Conservation (phyloP, 768 basidiomycete species). For the Lactarius sanguifluus region DNA sequence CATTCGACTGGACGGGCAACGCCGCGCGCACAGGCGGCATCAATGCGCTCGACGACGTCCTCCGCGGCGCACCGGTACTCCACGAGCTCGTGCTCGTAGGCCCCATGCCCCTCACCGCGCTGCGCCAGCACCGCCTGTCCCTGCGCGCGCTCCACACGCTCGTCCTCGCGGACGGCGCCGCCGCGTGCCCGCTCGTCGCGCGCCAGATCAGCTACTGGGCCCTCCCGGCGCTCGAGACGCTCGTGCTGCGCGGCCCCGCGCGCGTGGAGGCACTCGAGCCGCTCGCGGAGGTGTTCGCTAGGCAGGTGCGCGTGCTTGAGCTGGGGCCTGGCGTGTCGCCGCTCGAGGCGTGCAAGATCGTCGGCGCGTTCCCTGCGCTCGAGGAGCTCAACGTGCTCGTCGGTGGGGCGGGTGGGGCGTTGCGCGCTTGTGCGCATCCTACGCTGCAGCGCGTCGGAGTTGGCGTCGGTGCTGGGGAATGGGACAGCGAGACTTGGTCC, state of each 20-base stretch:
- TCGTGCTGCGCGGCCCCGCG: conserved; percentile 13
- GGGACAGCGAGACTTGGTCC: conserved; percentile 10
- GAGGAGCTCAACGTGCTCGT: conserved; percentile 21
- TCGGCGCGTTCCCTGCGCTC: conserved; percentile 19
- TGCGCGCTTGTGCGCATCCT: conserved; percentile 5
- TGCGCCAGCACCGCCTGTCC: conserved; percentile 6
- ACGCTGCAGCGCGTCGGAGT: conserved; percentile 19
- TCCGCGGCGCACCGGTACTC: conserved; percentile 11
- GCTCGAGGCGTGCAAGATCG: neutral
- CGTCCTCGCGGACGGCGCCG: conserved; percentile 11
- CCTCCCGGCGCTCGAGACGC: conserved; percentile 22
- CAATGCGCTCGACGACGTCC: conserved; percentile 23
- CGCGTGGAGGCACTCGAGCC: conserved; percentile 7
- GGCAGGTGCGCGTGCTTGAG: conserved; percentile 16
- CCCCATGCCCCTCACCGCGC: conserved; percentile 7
- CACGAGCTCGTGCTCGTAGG: conserved; percentile 21
- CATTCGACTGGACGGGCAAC: conserved; percentile 13
- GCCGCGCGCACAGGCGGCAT: conserved; percentile 26
- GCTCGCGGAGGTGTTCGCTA: conserved; percentile 18
- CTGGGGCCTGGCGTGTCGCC: conserved; percentile 1
- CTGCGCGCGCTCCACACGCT: conserved; percentile 20
- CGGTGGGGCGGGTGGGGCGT: neutral
- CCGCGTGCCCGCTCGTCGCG: conserved; percentile 14
- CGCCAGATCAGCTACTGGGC: conserved; percentile 22
- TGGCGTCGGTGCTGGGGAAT: conserved; percentile 1